Evolutionary conservation across 2,329 filamentous ascomycete species (phyloP), one percentile per base, ranked within the genome.

Genomic region (Fulvia fulva): DNA sequence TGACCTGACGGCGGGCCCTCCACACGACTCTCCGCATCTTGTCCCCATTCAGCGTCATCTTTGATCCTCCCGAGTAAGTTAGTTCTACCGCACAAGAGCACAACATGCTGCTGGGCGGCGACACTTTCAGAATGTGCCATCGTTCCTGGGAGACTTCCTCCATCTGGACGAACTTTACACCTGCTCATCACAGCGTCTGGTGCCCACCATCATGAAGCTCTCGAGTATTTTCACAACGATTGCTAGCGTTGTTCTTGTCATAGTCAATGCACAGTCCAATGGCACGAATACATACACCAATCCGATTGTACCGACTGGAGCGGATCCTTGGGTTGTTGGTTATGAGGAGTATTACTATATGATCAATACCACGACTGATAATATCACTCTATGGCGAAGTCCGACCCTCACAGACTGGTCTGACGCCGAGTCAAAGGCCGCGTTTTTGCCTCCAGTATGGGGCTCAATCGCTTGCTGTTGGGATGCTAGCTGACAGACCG

Each of bases 251-350:
- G 30, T 64, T 28, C 22, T 63, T 43, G 49, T 25, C n/a, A 47
- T 59, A 25, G 45, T 46, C n/a, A 46, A 21, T 7, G 65, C 62
- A 14, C 65, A 68, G 32, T 44, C 59, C 7, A 64, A 63, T 46
- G 59, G 44, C 37, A 61, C 65, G 0, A 58, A 69, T 16, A 78
- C 76, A n/a, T 80, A 72, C 65, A 77, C 72, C 1, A 80, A 80
- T 58, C 77, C 78, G 1, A 71, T 80, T 14, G 62, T 79, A 12
- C 66, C 73, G 16, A 58, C 61, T n/a, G 77, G 75, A 19, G 78
- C 77, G 21, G 78, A 80, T 66, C 77, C 77, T 65, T 79, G 76
- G 73, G 74, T 79, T 22, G 74, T 76, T 32, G 73, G 70, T 23
- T 65, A 78, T 61, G 68, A 72, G 34, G 72, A 67, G 34, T 75